Percentiles rank a stretch among this genome's conserved stretches.
Conservation (phyloP, 768 basidiomycete species). For the Tulasnella sp. region DNA sequence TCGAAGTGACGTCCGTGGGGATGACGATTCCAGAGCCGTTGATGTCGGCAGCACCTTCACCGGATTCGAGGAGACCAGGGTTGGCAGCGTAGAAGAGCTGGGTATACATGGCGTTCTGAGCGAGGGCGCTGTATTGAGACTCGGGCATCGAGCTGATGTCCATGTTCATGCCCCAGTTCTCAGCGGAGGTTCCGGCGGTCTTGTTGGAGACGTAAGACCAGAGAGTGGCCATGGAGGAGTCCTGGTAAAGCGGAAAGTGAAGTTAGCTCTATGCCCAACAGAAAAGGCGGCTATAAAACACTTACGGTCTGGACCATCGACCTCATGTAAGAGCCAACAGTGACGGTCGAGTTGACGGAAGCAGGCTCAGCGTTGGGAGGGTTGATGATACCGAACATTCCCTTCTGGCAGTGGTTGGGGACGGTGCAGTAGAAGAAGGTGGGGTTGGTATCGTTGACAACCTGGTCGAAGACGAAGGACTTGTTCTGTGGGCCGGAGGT, state of each 20-base stretch:
- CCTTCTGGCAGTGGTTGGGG: constrained; percentile 69
- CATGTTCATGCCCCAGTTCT: constrained; percentile 61
- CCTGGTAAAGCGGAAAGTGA: constrained; percentile 38
- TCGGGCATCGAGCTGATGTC: constrained; percentile 54
- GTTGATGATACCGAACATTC: constrained; percentile 64
- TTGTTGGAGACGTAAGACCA: constrained; percentile 48
- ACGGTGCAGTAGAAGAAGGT: constrained; percentile 71
- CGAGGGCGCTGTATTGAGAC: constrained; percentile 50
- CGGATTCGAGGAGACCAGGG: constrained; percentile 49
- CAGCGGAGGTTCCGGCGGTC: constrained; percentile 50
- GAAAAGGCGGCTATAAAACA: not conserved
- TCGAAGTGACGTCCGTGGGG: constrained; percentile 28
- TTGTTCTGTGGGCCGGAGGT: constrained; percentile 61
- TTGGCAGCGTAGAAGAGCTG: constrained; percentile 48
- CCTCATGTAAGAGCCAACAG: constrained; percentile 55
- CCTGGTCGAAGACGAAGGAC: constrained; percentile 64
- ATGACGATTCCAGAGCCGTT: constrained; percentile 25
- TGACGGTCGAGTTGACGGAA: constrained; percentile 40
- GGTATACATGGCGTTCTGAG: constrained; percentile 56
- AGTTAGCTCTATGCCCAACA: constrained; percentile 2
- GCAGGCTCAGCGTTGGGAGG: constrained; percentile 38
- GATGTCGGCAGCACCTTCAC: constrained; percentile 33
- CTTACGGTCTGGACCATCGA: constrained; percentile 37
- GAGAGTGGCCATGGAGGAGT: constrained; percentile 57
- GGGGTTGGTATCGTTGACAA: constrained; percentile 70